phyloP scores from a whole-genome alignment of 1,284 basidiomycete genomes.

The Farysia itapuensis region DNA sequence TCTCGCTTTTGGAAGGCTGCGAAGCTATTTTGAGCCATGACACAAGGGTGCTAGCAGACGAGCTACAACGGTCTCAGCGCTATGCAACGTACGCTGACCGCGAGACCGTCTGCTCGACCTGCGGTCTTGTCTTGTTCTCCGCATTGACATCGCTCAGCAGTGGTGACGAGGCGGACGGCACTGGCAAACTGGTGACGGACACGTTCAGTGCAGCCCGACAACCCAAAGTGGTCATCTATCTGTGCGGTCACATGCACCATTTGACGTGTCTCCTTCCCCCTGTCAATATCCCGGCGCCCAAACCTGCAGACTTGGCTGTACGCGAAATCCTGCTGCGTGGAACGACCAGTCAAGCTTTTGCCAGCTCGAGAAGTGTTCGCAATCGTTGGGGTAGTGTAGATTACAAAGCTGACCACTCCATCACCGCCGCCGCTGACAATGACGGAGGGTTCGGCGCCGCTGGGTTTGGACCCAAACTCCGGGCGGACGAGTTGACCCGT shows the following conservation, averaged over 20 bases:
- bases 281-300: slow-evolving; percentile 1
- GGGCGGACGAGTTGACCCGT: too few relatives aligned
- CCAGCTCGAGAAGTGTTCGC: not conserved
- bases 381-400: not conserved
- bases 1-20: slow-evolving; percentile 53
- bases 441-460: too few relatives aligned
- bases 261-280: slow-evolving; percentile 12
- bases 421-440: too few relatives aligned
- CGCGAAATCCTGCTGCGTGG: not conserved
- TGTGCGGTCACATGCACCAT: slow-evolving; percentile 42
- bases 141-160: not conserved
- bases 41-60: slow-evolving; percentile 27
- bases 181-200: not conserved
- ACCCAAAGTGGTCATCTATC: slow-evolving; percentile 24
- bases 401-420: not conserved
- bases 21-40: slow-evolving; percentile 47
- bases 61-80: slow-evolving; percentile 27
- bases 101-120: slow-evolving; percentile 30
- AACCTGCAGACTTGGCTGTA: not conserved
- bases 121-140: slow-evolving; percentile 26
- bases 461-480: too few relatives aligned
- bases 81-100: slow-evolving; percentile 41
- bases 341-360: not conserved
- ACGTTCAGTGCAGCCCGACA: slow-evolving; percentile 1
- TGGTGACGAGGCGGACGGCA: not conserved